phyloP scores from a whole-genome alignment of 2,329 filamentous ascomycete genomes.

The Myriosclerotinia curreyana region DNA sequence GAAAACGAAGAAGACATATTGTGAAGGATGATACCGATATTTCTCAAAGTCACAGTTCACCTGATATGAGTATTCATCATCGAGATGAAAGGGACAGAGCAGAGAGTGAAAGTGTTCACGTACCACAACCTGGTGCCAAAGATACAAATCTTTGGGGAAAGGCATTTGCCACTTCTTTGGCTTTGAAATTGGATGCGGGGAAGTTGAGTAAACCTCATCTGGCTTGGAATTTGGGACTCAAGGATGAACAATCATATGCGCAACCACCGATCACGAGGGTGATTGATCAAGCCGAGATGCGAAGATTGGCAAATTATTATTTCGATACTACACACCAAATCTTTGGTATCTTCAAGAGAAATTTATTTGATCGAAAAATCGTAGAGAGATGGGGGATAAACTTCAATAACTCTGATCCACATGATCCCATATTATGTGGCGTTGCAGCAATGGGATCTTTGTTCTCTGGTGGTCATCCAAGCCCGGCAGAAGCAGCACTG shows the following conservation, averaged over 20 bases:
- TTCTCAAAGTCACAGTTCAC: constrained; percentile 19
- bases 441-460: constrained; percentile 40
- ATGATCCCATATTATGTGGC: constrained; percentile 39
- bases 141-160: constrained; percentile 17
- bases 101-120: constrained; percentile 10
- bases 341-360: constrained; percentile 39
- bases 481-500: constrained; percentile 34
- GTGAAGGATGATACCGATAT: constrained; percentile 19
- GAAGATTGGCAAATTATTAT: constrained; percentile 34
- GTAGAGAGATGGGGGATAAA: constrained; percentile 38
- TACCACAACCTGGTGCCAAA: constrained; percentile 2
- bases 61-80: constrained; percentile 10
- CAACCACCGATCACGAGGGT: constrained; percentile 31
- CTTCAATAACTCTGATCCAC: constrained; percentile 28
- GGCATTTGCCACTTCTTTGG: constrained; percentile 17
- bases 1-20: constrained; percentile 14
- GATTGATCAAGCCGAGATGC: constrained; percentile 13
- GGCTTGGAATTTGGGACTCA: constrained; percentile 40
- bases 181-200: constrained; percentile 18
- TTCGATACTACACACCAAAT: constrained; percentile 37
- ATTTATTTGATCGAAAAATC: constrained; percentile 30
- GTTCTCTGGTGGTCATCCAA: constrained; percentile 34
- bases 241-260: constrained; percentile 32
- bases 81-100: constrained; percentile 18
- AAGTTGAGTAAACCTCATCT: constrained; percentile 39